phyloP scores from a whole-genome alignment of 1,139 yeast species.

The Suhomyces bolitotheri region DNA sequence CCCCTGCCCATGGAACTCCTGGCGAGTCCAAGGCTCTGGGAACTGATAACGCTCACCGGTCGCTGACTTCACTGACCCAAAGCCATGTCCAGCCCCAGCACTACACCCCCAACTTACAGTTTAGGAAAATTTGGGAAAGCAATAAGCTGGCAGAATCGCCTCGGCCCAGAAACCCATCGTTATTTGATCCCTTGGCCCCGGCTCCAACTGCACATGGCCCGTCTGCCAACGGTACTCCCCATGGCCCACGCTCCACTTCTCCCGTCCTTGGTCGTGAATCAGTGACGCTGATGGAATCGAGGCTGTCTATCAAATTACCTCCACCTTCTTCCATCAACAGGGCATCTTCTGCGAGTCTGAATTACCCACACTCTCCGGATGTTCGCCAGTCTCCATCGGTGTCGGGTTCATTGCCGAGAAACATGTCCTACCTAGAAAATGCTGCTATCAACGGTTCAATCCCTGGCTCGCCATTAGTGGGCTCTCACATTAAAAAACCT shows the following conservation, averaged over 20 bases:
- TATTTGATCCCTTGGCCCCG: constrained; percentile 38
- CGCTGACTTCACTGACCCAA: constrained; percentile 4
- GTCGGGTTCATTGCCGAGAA: constrained; percentile 11
- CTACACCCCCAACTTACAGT: constrained; percentile 35
- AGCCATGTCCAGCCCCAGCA: constrained; percentile 17
- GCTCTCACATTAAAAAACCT: constrained; percentile 18
- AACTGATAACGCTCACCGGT: neutral
- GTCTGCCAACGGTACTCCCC: neutral
- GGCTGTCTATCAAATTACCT: constrained; percentile 20
- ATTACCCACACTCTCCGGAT: constrained; percentile 14
- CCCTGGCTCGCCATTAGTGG: constrained; percentile 9
- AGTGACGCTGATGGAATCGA: constrained; percentile 6
- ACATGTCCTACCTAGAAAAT: constrained; percentile 1
- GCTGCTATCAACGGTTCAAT: constrained; percentile 5
- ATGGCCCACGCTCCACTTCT: neutral
- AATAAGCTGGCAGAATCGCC: constrained; percentile 12
- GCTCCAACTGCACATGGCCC: constrained; percentile 20
- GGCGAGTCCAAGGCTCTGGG: constrained; percentile 9
- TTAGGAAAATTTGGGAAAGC: constrained; percentile 42
- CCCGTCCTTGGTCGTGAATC: constrained; percentile 3
- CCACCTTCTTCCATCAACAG: constrained; percentile 19
- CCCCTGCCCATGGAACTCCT: constrained; percentile 5
- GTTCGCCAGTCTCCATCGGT: constrained; percentile 9
- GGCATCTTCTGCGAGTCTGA: constrained; percentile 5
- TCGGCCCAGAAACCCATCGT: constrained; percentile 34